phyloP scores from a whole-genome alignment of 2,329 filamentous ascomycete species.

The Xylaria sp. region DNA sequence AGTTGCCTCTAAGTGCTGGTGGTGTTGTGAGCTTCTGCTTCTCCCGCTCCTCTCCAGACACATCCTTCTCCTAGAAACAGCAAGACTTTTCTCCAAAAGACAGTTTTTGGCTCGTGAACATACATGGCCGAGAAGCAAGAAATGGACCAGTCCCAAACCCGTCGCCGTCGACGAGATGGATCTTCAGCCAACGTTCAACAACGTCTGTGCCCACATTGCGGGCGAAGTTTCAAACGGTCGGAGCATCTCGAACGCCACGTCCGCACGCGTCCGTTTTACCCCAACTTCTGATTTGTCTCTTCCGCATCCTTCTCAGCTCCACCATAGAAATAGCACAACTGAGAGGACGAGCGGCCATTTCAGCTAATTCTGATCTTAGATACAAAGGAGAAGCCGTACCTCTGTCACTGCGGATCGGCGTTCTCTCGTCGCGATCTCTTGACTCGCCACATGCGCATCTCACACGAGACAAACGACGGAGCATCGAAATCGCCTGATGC shows the following conservation, averaged over 20 bases:
- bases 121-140: constrained; percentile 47
- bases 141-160: constrained; percentile 47
- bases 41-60: constrained; percentile 39
- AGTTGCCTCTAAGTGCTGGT: constrained; percentile 28
- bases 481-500: constrained; percentile 48
- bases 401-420: constrained; percentile 58
- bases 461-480: constrained; percentile 49
- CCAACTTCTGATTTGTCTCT: constrained; percentile 43
- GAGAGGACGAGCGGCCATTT: constrained; percentile 21
- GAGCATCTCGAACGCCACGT: constrained; percentile 61
- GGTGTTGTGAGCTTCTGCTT: constrained; percentile 34
- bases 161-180: constrained; percentile 49
- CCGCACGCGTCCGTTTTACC: constrained; percentile 57
- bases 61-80: constrained; percentile 31
- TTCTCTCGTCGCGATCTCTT: constrained; percentile 59
- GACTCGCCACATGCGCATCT: constrained; percentile 58
- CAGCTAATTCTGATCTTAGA: constrained; percentile 48
- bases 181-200: constrained; percentile 47
- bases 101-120: constrained; percentile 31
- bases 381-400: constrained; percentile 61
- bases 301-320: constrained; percentile 36
- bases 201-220: constrained; percentile 56
- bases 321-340: constrained; percentile 34
- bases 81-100: constrained; percentile 35
- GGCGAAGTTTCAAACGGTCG: constrained; percentile 58